These are phyloP conservation scores for Entamoeba dispar DNA, from an alignment of 208 protist species.

Conservation along the genomic window DNA sequence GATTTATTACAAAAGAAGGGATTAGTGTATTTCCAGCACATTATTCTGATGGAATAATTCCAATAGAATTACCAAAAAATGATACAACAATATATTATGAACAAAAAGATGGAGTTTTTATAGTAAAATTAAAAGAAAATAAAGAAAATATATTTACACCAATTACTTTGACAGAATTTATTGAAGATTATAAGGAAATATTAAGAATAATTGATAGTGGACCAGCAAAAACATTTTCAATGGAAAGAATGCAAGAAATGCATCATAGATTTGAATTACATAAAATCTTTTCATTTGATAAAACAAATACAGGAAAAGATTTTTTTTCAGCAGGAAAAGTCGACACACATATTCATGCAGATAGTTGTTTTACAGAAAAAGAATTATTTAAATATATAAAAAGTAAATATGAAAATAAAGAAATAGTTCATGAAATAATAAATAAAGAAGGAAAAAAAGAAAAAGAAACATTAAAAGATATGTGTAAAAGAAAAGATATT, in stretches of 20 bases:
- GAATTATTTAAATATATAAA: slow-evolving; percentile 73
- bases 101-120: background rate
- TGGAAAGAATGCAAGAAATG: background rate
- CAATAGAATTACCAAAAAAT: background rate
- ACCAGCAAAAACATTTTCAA: background rate
- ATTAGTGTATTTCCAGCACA: background rate
- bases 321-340: slow-evolving; percentile 58
- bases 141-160: background rate
- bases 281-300: background rate
- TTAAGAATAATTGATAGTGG: background rate
- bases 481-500: background rate
- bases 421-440: background rate
- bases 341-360: slow-evolving; percentile 83
- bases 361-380: slow-evolving; percentile 65
- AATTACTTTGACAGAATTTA: background rate
- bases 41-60: background rate
- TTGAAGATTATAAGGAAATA: background rate
- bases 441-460: slow-evolving; percentile 5
- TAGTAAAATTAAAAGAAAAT: background rate
- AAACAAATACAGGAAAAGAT: background rate
- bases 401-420: slow-evolving; percentile 49
- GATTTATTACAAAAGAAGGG: background rate
- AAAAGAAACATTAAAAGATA: slow-evolving; percentile 16
- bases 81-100: background rate
- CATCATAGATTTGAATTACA: background rate